Percentiles rank a stretch among this genome's conserved stretches.
phyloP scores from a whole-genome alignment of 1,284 basidiomycete species.

The Cutaneotrichosporon curvatum region DNA sequence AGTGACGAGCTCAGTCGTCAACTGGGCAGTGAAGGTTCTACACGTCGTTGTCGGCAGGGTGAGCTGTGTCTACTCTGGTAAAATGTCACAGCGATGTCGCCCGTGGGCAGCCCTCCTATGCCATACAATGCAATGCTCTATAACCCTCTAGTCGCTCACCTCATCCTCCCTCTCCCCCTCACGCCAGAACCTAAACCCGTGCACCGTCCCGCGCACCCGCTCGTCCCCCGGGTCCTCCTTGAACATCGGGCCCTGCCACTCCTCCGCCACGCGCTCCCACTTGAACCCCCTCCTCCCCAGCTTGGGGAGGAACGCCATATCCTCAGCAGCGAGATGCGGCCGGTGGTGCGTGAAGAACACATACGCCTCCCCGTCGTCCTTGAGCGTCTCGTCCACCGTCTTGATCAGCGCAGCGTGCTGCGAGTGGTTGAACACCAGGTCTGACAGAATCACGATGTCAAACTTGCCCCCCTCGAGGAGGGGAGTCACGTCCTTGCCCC shows the following conservation, averaged over 20 bases:
- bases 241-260: conserved; percentile 74
- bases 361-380: conserved; percentile 49
- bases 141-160: not conserved
- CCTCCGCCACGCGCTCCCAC: conserved; percentile 64
- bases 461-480: conserved; percentile 54
- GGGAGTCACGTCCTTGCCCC: conserved; percentile 64
- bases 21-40: too few relatives aligned
- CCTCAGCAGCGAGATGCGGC: conserved; percentile 72
- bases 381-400: conserved; percentile 57
- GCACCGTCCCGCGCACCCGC: conserved; percentile 52
- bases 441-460: conserved; percentile 80
- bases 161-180: conserved; percentile 27
- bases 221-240: conserved; percentile 73
- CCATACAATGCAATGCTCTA: too few relatives aligned
- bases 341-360: conserved; percentile 92
- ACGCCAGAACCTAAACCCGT: conserved; percentile 50
- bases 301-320: conserved; percentile 71
- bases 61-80: too few relatives aligned
- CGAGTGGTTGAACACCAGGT: conserved; percentile 55
- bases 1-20: too few relatives aligned
- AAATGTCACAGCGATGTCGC: too few relatives aligned
- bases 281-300: conserved; percentile 57
- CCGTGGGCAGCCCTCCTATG: too few relatives aligned
- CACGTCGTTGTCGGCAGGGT: too few relatives aligned
- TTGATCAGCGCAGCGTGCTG: conserved; percentile 76